Percentiles rank a stretch among this genome's conserved stretches.
Conservation (phyloP, 2,329 filamentous ascomycete species). For the Beauveria bassiana region DNA sequence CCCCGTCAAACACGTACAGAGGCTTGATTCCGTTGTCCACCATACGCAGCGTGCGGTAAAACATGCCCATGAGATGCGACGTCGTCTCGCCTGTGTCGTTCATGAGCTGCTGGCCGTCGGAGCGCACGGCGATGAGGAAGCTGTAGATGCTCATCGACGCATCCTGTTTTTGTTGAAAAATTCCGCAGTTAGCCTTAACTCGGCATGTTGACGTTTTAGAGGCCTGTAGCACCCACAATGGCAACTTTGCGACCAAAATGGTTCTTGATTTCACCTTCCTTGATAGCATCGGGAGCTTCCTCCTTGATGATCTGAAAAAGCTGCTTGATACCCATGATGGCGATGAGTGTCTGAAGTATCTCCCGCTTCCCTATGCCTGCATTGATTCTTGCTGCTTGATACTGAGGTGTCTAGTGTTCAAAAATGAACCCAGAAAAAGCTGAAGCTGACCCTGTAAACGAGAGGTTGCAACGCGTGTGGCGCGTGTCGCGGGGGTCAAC, state of each 20-base stretch:
- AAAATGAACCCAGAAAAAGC: background rate
- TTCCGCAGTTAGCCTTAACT: background rate
- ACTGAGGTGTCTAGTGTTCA: background rate
- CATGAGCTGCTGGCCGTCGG: slow-evolving; percentile 92
- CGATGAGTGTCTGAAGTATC: slow-evolving; percentile 2
- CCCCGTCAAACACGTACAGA: slow-evolving; percentile 95
- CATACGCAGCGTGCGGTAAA: slow-evolving; percentile 96
- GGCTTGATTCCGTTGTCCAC: slow-evolving; percentile 99
- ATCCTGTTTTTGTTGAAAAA: slow-evolving; percentile 22
- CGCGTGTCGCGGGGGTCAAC: slow-evolving; percentile 7
- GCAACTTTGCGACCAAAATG: slow-evolving; percentile 98
- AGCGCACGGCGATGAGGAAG: slow-evolving; percentile 95
- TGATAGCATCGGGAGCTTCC: slow-evolving; percentile 90
- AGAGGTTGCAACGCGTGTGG: background rate
- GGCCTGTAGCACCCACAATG: slow-evolving; percentile 56
- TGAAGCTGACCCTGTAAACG: background rate
- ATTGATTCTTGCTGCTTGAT: background rate
- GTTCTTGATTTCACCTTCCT: slow-evolving; percentile 96
- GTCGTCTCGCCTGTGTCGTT: slow-evolving; percentile 94
- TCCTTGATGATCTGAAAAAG: slow-evolving; percentile 79
- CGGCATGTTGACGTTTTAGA: background rate
- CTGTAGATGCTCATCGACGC: slow-evolving; percentile 97
- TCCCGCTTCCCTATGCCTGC: background rate
- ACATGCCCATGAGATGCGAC: slow-evolving; percentile 98
- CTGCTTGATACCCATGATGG: slow-evolving; percentile 59